A percentile compares a stretch with the other conserved stretches of the same genome.
Conservation (phyloP, 2,329 filamentous ascomycete species). For the Ramichloridium luteum region DNA sequence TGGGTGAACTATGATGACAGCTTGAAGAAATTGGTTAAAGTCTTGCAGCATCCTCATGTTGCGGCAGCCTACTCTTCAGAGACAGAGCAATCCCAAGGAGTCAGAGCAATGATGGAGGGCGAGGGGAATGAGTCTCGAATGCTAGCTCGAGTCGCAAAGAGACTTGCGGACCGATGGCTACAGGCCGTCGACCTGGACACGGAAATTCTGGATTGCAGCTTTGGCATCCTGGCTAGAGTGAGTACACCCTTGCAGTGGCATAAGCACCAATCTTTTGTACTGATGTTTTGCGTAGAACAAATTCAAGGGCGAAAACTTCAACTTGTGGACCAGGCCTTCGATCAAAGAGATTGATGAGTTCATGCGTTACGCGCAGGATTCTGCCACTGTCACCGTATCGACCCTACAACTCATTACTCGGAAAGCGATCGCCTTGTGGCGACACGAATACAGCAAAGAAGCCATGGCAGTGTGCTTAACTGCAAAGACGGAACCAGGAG, state of each 20-base stretch:
- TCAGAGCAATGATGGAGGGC: neutral
- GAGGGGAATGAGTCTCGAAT: neutral
- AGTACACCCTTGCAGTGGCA: no score
- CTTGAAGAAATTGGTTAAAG: slow-evolving; percentile 1
- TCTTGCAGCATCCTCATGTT: neutral
- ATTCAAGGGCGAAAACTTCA: neutral
- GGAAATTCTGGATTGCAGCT: neutral
- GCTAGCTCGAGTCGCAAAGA: neutral
- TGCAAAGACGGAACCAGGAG: neutral
- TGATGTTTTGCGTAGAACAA: no score
- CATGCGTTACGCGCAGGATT: neutral
- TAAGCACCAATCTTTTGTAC: no score
- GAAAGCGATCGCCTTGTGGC: neutral
- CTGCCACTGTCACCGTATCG: neutral
- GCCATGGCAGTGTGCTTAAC: neutral
- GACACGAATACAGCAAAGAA: neutral
- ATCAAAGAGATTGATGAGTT: neutral
- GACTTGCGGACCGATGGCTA: neutral
- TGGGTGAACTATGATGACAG: slow-evolving; percentile 1
- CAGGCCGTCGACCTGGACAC: neutral
- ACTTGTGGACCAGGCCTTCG: neutral
- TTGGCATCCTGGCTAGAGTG: neutral
- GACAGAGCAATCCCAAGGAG: neutral
- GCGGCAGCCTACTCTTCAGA: neutral
- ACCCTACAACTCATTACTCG: neutral